phyloP scores from a whole-genome alignment of 257 asterid species.

The Gentiana dahurica region DNA sequence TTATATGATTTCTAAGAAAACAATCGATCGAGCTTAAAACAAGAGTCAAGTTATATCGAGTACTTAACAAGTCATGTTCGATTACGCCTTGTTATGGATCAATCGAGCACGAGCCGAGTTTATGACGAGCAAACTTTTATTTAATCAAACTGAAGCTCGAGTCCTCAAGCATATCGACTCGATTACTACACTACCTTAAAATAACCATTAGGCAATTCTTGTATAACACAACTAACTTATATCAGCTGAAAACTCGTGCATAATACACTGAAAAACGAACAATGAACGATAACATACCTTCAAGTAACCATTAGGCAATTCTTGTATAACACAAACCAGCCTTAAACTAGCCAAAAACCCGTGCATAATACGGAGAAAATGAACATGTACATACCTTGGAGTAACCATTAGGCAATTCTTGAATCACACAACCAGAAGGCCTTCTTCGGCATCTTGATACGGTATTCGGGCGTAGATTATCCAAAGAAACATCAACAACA shows the following conservation, averaged over 20 bases:
- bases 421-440: slow-evolving; percentile 34
- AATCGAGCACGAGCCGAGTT: too few species aligned
- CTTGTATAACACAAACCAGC: slow-evolving; percentile 21
- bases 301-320: slow-evolving; percentile 29
- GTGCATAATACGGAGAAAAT: slow-evolving; percentile 26
- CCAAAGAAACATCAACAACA: slow-evolving; percentile 32
- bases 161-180: too few species aligned
- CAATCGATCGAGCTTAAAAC: too few species aligned
- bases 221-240: slow-evolving; percentile 26
- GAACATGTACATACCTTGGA: slow-evolving; percentile 18
- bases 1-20: too few species aligned
- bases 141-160: too few species aligned
- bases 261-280: too few species aligned
- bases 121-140: too few species aligned
- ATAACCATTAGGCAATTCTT: neutral
- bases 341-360: slow-evolving; percentile 20
- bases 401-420: slow-evolving; percentile 32
- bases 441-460: slow-evolving; percentile 25
- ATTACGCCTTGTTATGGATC: too few species aligned
- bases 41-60: too few species aligned
- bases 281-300: slow-evolving; percentile 5
- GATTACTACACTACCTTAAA: too few species aligned
- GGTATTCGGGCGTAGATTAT: slow-evolving; percentile 22
- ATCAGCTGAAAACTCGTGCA: neutral
- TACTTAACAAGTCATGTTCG: too few species aligned